Evolutionary conservation across 2,329 filamentous ascomycete genomes (phyloP), one percentile per base, ranked within the genome.

Genomic region (Lomentospora prolificans): DNA sequence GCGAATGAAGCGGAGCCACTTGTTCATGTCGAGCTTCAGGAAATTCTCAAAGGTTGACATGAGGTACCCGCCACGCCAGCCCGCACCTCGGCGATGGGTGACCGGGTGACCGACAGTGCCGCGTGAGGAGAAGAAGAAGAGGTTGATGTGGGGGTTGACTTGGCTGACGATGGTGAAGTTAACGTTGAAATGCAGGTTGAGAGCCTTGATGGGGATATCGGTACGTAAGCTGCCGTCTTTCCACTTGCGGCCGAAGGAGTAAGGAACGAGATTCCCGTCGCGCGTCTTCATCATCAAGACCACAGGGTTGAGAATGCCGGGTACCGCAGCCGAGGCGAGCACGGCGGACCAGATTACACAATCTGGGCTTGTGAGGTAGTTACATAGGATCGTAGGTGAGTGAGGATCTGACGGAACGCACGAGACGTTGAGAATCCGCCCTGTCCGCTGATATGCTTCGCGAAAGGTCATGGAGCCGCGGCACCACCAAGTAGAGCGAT

Each of bases 281-380:
- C 78, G 76, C 55, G 80, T 87, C 73, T 95, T 96, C 76, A 96
- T 91, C 75, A 89, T 89, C 6, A 99, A 82, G 1, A 99, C 92
- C 2, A 95, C 89, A 0, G 94, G 94, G 65, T 97, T 97, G 33
- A 97, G 75, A 57, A 99, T 97, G 1, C 94, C 94, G 0, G 94
- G 94, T 0, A 99, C 94, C 3, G 94, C 94, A 3, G 94, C 94
- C 4, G 91, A 96, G 1, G 94, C 94, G 48, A 99, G 74, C 3
- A 97, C 90, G 2, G 94, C 92, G 9, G 90, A 96, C 94, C 95
- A 99, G 60, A 99, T 95, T 41, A 99, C 94, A 66, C 94, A 99
- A 72, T 99, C 90, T 0, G 94, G 94, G 22, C 87, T 88, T 1
- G 94, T 97, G 30, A 96, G 80, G 67, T 97, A 96, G 71, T 99